Conservation (phyloP, 1,284 basidiomycete genomes). For the Trichosporon faecale region DNA sequence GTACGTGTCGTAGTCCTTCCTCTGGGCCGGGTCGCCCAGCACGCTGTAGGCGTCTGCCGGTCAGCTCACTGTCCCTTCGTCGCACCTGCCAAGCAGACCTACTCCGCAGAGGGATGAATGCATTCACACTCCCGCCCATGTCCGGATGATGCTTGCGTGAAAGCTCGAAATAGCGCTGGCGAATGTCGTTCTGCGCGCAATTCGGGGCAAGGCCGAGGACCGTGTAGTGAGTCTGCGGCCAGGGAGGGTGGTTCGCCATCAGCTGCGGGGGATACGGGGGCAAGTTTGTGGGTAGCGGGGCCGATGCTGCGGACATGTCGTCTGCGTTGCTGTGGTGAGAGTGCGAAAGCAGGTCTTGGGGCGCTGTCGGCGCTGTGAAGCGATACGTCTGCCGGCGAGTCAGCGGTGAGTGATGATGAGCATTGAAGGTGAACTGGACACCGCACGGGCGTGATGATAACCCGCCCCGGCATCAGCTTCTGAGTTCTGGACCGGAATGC, state of each 20-base stretch:
- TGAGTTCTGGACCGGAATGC: background rate
- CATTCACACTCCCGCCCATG: background rate
- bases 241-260: background rate
- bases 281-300: background rate
- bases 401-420: background rate
- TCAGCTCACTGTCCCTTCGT: background rate
- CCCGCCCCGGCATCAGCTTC: background rate
- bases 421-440: background rate
- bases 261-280: background rate
- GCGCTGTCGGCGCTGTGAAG: no score
- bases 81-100: background rate
- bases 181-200: background rate
- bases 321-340: background rate
- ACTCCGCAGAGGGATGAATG: background rate
- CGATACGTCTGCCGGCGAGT: background rate
- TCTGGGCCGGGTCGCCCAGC: background rate
- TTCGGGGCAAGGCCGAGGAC: background rate
- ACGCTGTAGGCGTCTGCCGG: conserved; percentile 4
- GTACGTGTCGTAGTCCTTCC: background rate
- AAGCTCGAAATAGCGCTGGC: background rate
- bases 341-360: no score
- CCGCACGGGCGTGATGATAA: background rate
- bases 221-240: background rate
- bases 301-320: background rate
- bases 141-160: background rate